phyloP scores from a whole-genome alignment of 768 basidiomycete genomes.

The Boletus bicolor region DNA sequence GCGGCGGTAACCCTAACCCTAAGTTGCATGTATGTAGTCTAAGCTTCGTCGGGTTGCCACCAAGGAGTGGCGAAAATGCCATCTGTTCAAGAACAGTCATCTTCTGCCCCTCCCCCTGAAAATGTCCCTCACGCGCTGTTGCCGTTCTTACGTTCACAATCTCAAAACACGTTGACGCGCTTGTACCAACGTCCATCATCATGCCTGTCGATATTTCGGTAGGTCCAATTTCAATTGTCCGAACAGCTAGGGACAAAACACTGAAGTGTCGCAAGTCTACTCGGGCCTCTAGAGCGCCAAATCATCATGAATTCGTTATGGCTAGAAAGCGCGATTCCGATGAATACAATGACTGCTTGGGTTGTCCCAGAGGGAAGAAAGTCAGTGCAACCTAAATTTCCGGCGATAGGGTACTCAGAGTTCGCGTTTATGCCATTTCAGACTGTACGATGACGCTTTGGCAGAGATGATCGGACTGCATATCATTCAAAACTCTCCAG shows the following conservation, averaged over 20 bases:
- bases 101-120: constrained; percentile 10
- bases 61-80: constrained; percentile 9
- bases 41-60: no score
- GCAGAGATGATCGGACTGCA: constrained; percentile 62
- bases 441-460: constrained; percentile 70
- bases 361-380: constrained; percentile 69
- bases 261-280: constrained; percentile 45
- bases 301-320: constrained; percentile 85
- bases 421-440: constrained; percentile 28
- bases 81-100: constrained; percentile 20
- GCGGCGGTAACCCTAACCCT: constrained; percentile 13
- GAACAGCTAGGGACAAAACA: neutral
- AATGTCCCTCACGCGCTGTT: constrained; percentile 61
- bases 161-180: constrained; percentile 70
- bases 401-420: neutral
- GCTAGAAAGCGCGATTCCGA: constrained; percentile 72
- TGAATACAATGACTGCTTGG: constrained; percentile 73
- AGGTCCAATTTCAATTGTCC: constrained; percentile 17
- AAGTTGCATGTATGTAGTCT: neutral
- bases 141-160: constrained; percentile 78
- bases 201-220: constrained; percentile 90
- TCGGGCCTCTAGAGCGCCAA: constrained; percentile 78
- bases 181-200: constrained; percentile 84
- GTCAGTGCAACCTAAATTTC: constrained; percentile 37
- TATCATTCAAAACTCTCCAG: constrained; percentile 57